phyloP scores from a whole-genome alignment of 805 yeast species.

The Candida peoriensis region DNA sequence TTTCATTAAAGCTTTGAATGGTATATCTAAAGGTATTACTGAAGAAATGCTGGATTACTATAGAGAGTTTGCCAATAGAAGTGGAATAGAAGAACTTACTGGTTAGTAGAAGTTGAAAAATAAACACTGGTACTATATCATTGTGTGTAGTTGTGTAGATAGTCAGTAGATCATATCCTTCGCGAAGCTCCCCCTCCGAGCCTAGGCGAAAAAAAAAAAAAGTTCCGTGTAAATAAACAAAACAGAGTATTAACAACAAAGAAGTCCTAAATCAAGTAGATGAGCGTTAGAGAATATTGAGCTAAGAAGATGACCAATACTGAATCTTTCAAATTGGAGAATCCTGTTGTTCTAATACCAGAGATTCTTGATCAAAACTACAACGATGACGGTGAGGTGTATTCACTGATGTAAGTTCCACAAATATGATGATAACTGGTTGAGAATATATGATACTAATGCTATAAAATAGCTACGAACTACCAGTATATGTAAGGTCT shows the following conservation, averaged over 20 bases:
- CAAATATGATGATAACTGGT: background rate
- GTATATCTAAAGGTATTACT: conserved; percentile 76
- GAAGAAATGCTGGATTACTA: conserved; percentile 80
- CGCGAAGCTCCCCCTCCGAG: no score
- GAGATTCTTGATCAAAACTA: conserved; percentile 17
- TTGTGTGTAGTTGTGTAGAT: no score
- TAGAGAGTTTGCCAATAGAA: conserved; percentile 38
- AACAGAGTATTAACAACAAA: no score
- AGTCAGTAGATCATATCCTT: no score
- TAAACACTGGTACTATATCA: no score
- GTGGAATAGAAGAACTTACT: conserved; percentile 35
- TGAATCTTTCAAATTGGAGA: no score
- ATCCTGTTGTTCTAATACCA: conserved; percentile 19
- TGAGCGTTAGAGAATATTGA: no score
- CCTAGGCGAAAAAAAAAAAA: no score
- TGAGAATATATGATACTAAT: background rate
- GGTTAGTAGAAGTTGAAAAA: no score
- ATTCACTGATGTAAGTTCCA: conserved; percentile 17
- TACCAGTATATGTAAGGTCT: conserved; percentile 12
- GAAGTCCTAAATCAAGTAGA: no score
- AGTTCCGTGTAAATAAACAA: no score
- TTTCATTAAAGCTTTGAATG: conserved; percentile 63
- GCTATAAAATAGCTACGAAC: conserved; percentile 13
- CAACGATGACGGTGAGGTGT: conserved; percentile 17
- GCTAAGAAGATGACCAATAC: no score